These are phyloP conservation scores for Cymodocea nodosa DNA, from an alignment of 116 monocot genomes.

Conservation along the genomic window DNA sequence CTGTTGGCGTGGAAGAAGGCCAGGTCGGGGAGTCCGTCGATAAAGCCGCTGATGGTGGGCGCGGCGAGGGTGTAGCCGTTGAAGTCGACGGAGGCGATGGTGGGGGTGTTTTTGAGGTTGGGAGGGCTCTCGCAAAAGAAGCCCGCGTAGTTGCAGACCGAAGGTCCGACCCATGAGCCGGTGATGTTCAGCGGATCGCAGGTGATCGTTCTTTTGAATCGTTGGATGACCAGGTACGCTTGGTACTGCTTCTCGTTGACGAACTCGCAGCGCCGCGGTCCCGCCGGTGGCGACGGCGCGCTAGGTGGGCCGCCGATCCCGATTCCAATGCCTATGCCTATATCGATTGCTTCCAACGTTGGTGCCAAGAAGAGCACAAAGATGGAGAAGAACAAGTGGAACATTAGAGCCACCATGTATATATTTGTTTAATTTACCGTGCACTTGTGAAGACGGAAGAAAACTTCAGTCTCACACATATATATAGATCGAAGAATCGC, in stretches of 20 bases:
- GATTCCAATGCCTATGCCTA: too few species aligned
- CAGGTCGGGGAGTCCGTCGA: slow-evolving; percentile 11
- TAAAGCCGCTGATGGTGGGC: slow-evolving; percentile 2
- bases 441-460: too few species aligned
- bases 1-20: slow-evolving; percentile 50
- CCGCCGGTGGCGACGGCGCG: neutral
- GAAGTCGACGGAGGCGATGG: slow-evolving; percentile 18
- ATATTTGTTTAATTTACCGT: neutral
- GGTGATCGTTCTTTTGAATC: slow-evolving; percentile 17
- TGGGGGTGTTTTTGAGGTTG: neutral
- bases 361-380: neutral
- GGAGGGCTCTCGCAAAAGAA: slow-evolving; percentile 20
- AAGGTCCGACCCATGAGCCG: slow-evolving; percentile 7
- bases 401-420: neutral
- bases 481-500: too few species aligned
- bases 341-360: neutral
- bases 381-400: neutral
- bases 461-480: too few species aligned
- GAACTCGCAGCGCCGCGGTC: slow-evolving; percentile 11
- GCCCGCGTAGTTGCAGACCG: slow-evolving; percentile 19
- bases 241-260: slow-evolving; percentile 11
- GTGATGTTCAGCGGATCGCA: slow-evolving; percentile 12
- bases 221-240: slow-evolving; percentile 19
- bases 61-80: slow-evolving; percentile 10
- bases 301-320: neutral